These are phyloP conservation scores for Metrosideros polymorpha DNA, from an alignment of 441 rosid species.

Conservation along the genomic window DNA sequence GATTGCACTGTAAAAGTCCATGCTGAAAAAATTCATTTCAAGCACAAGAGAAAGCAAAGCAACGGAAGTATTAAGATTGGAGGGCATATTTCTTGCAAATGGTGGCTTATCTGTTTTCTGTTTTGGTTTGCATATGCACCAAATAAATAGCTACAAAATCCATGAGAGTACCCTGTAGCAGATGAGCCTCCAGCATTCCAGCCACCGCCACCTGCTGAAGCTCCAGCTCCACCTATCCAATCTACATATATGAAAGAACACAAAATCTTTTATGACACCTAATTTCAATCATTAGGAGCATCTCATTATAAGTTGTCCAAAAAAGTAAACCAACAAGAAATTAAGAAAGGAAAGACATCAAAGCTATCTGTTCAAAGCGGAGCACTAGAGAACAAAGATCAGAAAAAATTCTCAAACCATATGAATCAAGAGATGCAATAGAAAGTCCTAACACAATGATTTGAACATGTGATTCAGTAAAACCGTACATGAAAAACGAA, in stretches of 20 bases:
- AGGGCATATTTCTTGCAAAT: not conserved
- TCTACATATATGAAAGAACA: not conserved
- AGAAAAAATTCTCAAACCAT: not conserved
- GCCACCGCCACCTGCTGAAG: conserved; percentile 47
- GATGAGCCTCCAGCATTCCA: conserved; percentile 54
- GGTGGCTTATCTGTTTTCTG: not conserved
- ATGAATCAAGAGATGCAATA: not conserved
- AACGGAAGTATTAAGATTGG: not conserved
- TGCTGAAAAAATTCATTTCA: not conserved
- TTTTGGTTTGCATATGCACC: not conserved
- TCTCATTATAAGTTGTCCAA: not conserved
- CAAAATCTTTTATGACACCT: not conserved
- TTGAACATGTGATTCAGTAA: not conserved
- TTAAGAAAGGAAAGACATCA: not conserved
- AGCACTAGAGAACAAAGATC: not conserved
- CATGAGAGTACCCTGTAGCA: conserved; percentile 32
- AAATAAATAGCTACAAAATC: not conserved
- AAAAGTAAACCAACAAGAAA: not conserved
- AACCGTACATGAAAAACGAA: not conserved
- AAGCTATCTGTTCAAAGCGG: not conserved
- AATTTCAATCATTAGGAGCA: not conserved
- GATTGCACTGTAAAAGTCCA: not conserved
- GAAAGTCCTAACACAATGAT: not conserved
- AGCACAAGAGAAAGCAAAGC: not conserved
- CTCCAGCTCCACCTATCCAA: conserved; percentile 22